These are phyloP conservation scores for Astrothelium macrocarpum DNA, from an alignment of 495 filamentous ascomycete genomes.

Conservation along the genomic window DNA sequence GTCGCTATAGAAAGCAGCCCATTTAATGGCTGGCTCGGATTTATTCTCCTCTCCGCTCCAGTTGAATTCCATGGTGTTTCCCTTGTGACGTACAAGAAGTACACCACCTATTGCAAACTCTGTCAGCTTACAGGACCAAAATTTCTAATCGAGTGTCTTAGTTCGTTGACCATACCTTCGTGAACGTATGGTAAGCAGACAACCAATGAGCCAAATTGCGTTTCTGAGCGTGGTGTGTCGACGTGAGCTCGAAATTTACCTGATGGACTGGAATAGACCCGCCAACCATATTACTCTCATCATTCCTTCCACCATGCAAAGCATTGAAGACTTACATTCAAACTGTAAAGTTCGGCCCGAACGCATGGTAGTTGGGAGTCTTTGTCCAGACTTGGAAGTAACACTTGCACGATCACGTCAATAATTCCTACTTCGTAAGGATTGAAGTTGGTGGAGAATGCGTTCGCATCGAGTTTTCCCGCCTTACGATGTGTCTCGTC, in stretches of 20 bases:
- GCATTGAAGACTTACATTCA: neutral
- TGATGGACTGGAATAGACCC: constrained; percentile 44
- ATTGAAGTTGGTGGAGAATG: constrained; percentile 42
- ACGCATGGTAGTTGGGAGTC: neutral
- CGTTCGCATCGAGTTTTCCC: constrained; percentile 36
- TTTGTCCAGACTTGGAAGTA: constrained; percentile 35
- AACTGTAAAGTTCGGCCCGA: neutral
- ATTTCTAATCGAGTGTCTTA: too few relatives aligned
- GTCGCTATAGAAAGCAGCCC: constrained; percentile 55
- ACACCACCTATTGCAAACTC: constrained; percentile 20
- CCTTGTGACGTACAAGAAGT: constrained; percentile 31
- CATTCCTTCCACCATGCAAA: constrained; percentile 41
- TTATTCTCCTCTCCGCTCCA: constrained; percentile 26
- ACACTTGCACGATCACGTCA: constrained; percentile 37
- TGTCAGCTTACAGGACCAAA: too few relatives aligned
- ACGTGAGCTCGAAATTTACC: constrained; percentile 46
- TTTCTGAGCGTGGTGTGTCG: constrained; percentile 41
- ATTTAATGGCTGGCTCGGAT: constrained; percentile 33
- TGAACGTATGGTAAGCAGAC: constrained; percentile 42
- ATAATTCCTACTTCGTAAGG: constrained; percentile 45
- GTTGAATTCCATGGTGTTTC: constrained; percentile 33
- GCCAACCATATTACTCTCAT: constrained; percentile 43
- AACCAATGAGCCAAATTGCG: constrained; percentile 48
- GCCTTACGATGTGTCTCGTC: constrained; percentile 41
- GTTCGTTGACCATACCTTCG: constrained; percentile 27